Evolutionary conservation across 2,329 filamentous ascomycete species (phyloP).

Genomic region (Calonectria pteridis): DNA sequence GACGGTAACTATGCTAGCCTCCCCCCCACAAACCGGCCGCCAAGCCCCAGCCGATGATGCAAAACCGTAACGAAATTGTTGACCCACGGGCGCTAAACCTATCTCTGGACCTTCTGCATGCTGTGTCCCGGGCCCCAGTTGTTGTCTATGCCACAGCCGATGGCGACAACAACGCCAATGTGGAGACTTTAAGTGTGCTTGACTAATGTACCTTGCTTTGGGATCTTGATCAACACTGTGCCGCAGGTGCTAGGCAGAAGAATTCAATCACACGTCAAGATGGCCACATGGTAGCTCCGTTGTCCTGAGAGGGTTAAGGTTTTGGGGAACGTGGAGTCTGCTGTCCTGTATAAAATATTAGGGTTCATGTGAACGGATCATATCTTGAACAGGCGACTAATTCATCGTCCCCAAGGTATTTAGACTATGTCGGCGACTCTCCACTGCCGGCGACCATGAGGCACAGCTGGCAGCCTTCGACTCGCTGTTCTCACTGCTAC

Average conservation of each 20-base stretch:
- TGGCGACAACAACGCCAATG: slow-evolving; percentile 1
- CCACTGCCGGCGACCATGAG: neutral
- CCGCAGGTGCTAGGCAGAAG: neutral
- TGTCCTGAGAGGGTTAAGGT: neutral
- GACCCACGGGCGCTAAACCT: neutral
- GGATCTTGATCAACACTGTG: neutral
- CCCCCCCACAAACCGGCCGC: neutral
- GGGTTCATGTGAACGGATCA: neutral
- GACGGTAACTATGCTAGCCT: neutral
- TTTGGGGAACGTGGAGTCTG: neutral
- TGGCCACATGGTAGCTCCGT: too few species aligned
- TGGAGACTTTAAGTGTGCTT: too few species aligned
- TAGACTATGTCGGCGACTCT: neutral
- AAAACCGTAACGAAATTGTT: slow-evolving; percentile 2
- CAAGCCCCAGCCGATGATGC: slow-evolving; percentile 4
- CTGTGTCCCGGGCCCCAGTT: neutral
- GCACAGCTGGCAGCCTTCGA: neutral
- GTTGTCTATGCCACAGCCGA: neutral
- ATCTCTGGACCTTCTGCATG: neutral
- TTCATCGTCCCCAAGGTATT: neutral
- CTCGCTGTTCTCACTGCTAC: neutral
- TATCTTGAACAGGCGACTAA: neutral
- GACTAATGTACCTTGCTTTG: slow-evolving; percentile 3
- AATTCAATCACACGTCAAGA: neutral
- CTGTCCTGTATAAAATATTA: neutral